Conservation (phyloP, 2,329 filamentous ascomycete genomes). For the Fusarium lateritium region DNA sequence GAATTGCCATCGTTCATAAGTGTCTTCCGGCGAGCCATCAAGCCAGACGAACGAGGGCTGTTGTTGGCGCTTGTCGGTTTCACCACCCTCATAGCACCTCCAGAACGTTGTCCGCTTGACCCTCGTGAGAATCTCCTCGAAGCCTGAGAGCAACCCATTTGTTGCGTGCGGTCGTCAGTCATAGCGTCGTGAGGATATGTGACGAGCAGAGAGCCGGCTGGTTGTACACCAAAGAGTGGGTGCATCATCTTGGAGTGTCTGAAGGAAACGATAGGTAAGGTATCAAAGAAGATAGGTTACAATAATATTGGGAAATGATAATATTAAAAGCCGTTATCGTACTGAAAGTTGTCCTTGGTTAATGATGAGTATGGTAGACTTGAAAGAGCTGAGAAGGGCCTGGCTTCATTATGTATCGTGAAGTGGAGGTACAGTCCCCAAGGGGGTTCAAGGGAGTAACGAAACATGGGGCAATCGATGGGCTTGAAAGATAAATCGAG, state of each 20-base stretch:
- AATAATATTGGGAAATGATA: background rate
- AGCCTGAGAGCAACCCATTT: conserved; percentile 64
- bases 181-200: conserved; percentile 57
- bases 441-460: conserved; percentile 53
- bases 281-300: background rate
- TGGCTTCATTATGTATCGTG: conserved; percentile 52
- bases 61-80: conserved; percentile 79
- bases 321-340: conserved; percentile 16
- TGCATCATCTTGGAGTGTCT: conserved; percentile 52
- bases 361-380: conserved; percentile 10
- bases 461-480: conserved; percentile 54
- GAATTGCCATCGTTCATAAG: conserved; percentile 66
- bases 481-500: conserved; percentile 57
- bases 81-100: conserved; percentile 69
- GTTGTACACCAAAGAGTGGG: conserved; percentile 46
- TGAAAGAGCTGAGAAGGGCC: conserved; percentile 41
- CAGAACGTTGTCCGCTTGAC: conserved; percentile 65
- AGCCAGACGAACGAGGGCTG: conserved; percentile 72
- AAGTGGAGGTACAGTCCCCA: conserved; percentile 42
- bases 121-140: conserved; percentile 64
- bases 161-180: conserved; percentile 67
- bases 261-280: background rate
- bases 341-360: background rate
- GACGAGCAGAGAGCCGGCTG: conserved; percentile 47
- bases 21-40: conserved; percentile 68